phyloP scores from a whole-genome alignment of 108 stramenopile species.

The Cyclotella baltica region DNA sequence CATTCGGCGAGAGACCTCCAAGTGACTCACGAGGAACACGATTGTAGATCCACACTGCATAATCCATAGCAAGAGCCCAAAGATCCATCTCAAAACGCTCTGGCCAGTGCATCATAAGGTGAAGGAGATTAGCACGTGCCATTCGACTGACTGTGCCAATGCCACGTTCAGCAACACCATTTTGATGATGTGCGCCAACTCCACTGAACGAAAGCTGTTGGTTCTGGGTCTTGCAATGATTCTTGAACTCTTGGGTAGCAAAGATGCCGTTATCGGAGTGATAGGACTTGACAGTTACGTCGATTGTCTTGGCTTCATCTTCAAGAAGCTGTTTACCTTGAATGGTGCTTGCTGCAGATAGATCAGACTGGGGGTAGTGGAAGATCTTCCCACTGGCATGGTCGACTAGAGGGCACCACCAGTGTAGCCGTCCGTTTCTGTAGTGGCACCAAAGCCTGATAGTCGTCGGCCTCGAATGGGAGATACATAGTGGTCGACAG shows the following conservation, averaged over 20 bases:
- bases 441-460: no score
- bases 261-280: constrained; percentile 54
- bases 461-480: neutral
- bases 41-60: no score
- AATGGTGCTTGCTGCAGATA: constrained; percentile 22
- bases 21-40: constrained; percentile 21
- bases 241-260: constrained; percentile 20
- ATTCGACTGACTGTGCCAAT: constrained; percentile 35
- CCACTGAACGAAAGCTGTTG: constrained; percentile 40
- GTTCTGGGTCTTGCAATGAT: neutral
- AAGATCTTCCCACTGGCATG: no score
- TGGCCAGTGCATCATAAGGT: constrained; percentile 57
- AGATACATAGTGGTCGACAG: no score
- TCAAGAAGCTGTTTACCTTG: constrained; percentile 23
- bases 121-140: constrained; percentile 55
- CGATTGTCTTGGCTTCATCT: constrained; percentile 2
- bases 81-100: constrained; percentile 24
- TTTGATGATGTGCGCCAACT: constrained; percentile 66
- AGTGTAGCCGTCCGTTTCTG: no score
- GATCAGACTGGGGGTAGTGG: no score
- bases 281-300: constrained; percentile 41
- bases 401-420: no score
- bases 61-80: constrained; percentile 60
- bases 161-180: constrained; percentile 57
- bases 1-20: constrained; percentile 33